A percentile compares a stretch with the other conserved stretches of the same genome.
Evolutionary conservation across 345 rosid species (phyloP).

Genomic region (Citrus sinensis): DNA sequence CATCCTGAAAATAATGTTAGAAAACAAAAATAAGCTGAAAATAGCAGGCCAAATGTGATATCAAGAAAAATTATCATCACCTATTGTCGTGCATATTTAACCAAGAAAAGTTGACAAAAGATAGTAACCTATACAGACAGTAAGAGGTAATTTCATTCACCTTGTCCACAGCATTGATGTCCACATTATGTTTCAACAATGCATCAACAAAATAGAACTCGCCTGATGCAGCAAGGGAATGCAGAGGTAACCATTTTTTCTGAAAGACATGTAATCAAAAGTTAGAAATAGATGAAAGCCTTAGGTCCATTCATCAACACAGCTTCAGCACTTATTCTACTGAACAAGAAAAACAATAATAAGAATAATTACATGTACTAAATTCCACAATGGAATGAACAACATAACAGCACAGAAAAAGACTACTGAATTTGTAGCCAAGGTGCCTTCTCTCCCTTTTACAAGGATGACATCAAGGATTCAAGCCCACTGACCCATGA

Average conservation of each 20-base stretch:
- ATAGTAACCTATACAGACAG: not conserved
- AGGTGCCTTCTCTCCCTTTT: not conserved
- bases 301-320: not conserved
- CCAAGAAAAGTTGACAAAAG: not conserved
- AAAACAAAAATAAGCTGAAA: conserved; percentile 9
- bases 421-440: not conserved
- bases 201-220: conserved; percentile 74
- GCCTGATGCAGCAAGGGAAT: conserved; percentile 87
- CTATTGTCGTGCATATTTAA: no score
- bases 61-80: not conserved
- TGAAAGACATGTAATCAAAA: conserved; percentile 18
- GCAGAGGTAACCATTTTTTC: conserved; percentile 84
- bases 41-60: not conserved
- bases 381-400: not conserved
- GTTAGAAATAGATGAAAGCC: not conserved
- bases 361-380: not conserved
- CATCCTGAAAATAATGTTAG: conserved; percentile 45
- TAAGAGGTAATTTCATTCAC: conserved; percentile 29
- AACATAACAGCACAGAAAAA: not conserved
- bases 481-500: not conserved
- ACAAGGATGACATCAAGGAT: not conserved
- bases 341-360: not conserved
- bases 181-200: conserved; percentile 74
- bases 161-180: conserved; percentile 74
- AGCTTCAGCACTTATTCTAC: not conserved